Evolutionary conservation across 305 asterid species (phyloP).

Genomic region (Salvia sclarea): DNA sequence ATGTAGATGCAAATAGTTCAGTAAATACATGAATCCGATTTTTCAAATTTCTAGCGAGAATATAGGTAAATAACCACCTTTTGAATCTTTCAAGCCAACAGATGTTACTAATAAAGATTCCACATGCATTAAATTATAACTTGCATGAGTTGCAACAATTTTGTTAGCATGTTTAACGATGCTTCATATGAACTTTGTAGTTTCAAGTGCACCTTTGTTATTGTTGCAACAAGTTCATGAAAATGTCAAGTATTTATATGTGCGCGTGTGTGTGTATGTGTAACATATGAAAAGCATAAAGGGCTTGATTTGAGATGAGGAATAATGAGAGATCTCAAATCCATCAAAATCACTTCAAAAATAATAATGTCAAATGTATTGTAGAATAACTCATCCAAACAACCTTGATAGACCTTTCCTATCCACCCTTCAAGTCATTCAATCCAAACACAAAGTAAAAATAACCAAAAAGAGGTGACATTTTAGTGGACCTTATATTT

Average conservation of each 20-base stretch:
- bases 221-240: slow-evolving; percentile 49
- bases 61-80: slow-evolving; percentile 47
- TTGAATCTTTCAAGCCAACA: slow-evolving; percentile 54
- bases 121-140: slow-evolving; percentile 69
- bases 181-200: slow-evolving; percentile 67
- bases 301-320: neutral
- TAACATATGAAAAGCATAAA: slow-evolving; percentile 16
- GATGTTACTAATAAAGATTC: slow-evolving; percentile 60
- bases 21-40: neutral
- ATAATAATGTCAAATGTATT: neutral
- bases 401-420: neutral
- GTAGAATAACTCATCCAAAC: neutral
- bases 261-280: no score
- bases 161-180: slow-evolving; percentile 53
- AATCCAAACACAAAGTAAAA: neutral
- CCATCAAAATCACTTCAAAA: slow-evolving; percentile 4
- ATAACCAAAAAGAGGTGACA: slow-evolving; percentile 13
- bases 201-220: slow-evolving; percentile 77
- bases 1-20: slow-evolving; percentile 32
- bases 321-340: neutral
- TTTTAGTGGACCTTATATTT: slow-evolving; percentile 62
- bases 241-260: slow-evolving; percentile 25
- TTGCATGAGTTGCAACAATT: slow-evolving; percentile 60
- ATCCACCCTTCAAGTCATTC: neutral
- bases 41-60: neutral